Percentiles rank a stretch among this genome's conserved stretches.
phyloP scores from a whole-genome alignment of 768 basidiomycete genomes.

The Scleroderma bovista region DNA sequence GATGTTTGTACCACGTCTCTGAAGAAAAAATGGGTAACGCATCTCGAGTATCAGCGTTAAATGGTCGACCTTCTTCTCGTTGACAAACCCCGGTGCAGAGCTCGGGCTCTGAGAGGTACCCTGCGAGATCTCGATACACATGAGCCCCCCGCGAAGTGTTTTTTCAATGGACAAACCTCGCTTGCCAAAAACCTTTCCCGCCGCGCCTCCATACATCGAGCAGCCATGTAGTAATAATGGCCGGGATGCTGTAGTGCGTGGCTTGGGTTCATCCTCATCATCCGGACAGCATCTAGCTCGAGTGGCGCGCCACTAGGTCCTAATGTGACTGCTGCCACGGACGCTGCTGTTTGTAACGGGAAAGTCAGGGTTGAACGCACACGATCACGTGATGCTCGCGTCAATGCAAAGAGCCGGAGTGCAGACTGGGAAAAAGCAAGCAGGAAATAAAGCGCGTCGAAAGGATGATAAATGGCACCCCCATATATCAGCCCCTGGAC shows the following conservation, averaged over 20 bases:
- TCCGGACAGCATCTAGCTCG: conserved; percentile 56
- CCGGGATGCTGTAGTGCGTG: conserved; percentile 87
- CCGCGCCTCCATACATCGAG: conserved; percentile 75
- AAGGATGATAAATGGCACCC: too few relatives aligned
- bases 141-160: neutral
- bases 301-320: conserved; percentile 20
- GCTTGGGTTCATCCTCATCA: conserved; percentile 70
- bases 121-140: neutral
- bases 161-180: conserved; percentile 42
- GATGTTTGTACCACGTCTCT: neutral
- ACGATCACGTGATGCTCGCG: too few relatives aligned
- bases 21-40: conserved; percentile 5
- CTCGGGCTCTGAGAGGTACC: conserved; percentile 30
- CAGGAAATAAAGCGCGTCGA: too few relatives aligned
- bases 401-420: too few relatives aligned
- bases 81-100: conserved; percentile 66
- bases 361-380: conserved; percentile 53
- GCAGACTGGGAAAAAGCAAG: too few relatives aligned
- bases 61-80: conserved; percentile 94
- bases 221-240: conserved; percentile 83
- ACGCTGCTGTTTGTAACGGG: conserved; percentile 49
- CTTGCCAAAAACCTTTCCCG: conserved; percentile 58
- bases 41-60: conserved; percentile 80
- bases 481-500: too few relatives aligned
- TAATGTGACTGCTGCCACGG: conserved; percentile 19